Evolutionary conservation across 805 yeast genomes (phyloP).

Genomic region (Schizosaccharomyces japonicus): DNA sequence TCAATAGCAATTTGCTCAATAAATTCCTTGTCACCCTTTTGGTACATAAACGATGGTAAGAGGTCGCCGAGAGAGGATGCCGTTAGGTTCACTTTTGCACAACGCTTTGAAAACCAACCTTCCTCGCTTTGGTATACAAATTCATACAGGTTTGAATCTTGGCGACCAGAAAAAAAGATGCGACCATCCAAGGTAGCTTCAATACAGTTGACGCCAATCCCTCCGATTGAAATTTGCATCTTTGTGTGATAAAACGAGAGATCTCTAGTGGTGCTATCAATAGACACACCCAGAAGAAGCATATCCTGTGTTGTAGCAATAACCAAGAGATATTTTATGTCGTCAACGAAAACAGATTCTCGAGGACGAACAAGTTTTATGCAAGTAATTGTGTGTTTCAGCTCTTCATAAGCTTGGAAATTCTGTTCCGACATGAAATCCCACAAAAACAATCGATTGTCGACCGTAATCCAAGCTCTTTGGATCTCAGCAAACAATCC

Average conservation of each 20-base stretch:
- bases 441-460: constrained; percentile 68
- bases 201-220: constrained; percentile 45
- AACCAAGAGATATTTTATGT: constrained; percentile 47
- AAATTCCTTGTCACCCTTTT: constrained; percentile 20
- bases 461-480: constrained; percentile 69
- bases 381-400: constrained; percentile 50
- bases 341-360: constrained; percentile 51
- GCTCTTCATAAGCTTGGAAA: constrained; percentile 59
- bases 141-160: constrained; percentile 65
- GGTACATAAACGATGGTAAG: not conserved
- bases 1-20: constrained; percentile 49
- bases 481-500: constrained; percentile 64
- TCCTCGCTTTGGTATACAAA: constrained; percentile 60
- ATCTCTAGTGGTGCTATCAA: constrained; percentile 22
- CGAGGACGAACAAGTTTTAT: constrained; percentile 66
- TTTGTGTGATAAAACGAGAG: constrained; percentile 62
- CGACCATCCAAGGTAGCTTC: constrained; percentile 42
- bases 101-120: constrained; percentile 66
- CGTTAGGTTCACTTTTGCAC: constrained; percentile 65
- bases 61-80: constrained; percentile 22
- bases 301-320: constrained; percentile 63
- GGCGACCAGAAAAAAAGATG: constrained; percentile 63
- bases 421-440: constrained; percentile 40
- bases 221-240: constrained; percentile 50
- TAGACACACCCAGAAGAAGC: constrained; percentile 48